Percentiles rank a stretch among this genome's conserved stretches.
Evolutionary conservation across 2,329 filamentous ascomycete genomes (phyloP).

Genomic region (Calonectria pteridis): DNA sequence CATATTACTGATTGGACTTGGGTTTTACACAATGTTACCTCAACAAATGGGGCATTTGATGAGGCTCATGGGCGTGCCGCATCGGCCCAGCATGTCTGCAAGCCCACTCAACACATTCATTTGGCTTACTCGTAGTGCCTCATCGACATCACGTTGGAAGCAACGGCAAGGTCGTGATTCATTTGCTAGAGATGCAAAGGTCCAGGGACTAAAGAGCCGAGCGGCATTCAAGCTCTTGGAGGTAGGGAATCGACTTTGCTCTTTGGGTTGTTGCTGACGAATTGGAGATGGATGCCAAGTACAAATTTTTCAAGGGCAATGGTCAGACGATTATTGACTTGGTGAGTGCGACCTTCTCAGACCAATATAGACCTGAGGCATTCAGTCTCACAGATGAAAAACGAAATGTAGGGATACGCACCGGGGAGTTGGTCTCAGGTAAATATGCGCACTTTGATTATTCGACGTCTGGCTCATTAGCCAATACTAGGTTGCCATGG

Average conservation of each 20-base stretch:
- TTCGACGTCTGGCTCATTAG: not conserved
- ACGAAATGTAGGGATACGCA: conserved; percentile 77
- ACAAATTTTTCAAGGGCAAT: conserved; percentile 77
- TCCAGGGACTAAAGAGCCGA: conserved; percentile 86
- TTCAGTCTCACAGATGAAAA: conserved; percentile 22
- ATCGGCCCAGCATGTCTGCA: not conserved
- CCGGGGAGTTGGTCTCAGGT: conserved; percentile 80
- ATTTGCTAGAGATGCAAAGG: conserved; percentile 80
- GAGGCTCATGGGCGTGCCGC: not conserved
- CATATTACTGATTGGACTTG: not conserved
- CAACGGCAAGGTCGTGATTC: conserved; percentile 79
- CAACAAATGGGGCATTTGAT: not conserved
- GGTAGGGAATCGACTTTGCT: conserved; percentile 57
- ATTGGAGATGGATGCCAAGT: conserved; percentile 81
- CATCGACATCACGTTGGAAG: conserved; percentile 85
- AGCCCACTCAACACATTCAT: not conserved
- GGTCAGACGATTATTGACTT: conserved; percentile 93
- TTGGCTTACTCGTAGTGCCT: conserved; percentile 23
- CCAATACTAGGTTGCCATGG: conserved; percentile 77
- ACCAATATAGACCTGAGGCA: not conserved
- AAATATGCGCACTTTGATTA: conserved; percentile 32
- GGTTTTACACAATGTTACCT: not conserved
- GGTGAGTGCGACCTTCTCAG: conserved; percentile 60
- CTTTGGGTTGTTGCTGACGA: conserved; percentile 5
- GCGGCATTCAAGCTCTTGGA: conserved; percentile 95